phyloP scores from a whole-genome alignment of 1,139 yeast species.

The Lodderomyces pseudojiufengensis region DNA sequence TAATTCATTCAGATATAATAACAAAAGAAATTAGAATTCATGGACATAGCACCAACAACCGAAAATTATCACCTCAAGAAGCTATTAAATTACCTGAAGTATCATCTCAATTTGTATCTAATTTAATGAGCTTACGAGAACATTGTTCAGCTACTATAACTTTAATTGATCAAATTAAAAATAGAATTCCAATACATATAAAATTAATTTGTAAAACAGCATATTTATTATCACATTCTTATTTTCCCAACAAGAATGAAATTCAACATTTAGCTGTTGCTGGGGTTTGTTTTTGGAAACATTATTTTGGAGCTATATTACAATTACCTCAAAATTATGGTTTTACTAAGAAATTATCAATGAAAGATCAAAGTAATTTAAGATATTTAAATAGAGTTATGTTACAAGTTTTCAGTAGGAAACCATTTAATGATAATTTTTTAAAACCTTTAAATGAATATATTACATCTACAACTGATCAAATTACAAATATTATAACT shows the following conservation, averaged over 20 bases:
- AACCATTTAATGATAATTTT: constrained; percentile 67
- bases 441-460: constrained; percentile 79
- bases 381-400: constrained; percentile 57
- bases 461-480: constrained; percentile 48
- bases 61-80: constrained; percentile 47
- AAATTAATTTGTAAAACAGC: constrained; percentile 39
- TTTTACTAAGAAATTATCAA: constrained; percentile 22
- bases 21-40: constrained; percentile 47
- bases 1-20: constrained; percentile 49
- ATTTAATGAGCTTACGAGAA: constrained; percentile 74
- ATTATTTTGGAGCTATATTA: constrained; percentile 63
- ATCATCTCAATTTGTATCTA: constrained; percentile 62
- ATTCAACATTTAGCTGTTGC: constrained; percentile 60
- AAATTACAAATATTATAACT: constrained; percentile 41
- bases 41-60: constrained; percentile 32
- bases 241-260: constrained; percentile 52
- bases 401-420: constrained; percentile 63
- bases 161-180: constrained; percentile 28
- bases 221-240: constrained; percentile 30
- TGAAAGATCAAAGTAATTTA: constrained; percentile 46
- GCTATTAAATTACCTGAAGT: constrained; percentile 82
- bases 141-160: constrained; percentile 54
- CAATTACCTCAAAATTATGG: constrained; percentile 70
- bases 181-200: constrained; percentile 58
- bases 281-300: constrained; percentile 63